These are phyloP conservation scores for Ascochyta koolunga DNA, from an alignment of 2,329 filamentous ascomycete genomes.

Conservation along the genomic window DNA sequence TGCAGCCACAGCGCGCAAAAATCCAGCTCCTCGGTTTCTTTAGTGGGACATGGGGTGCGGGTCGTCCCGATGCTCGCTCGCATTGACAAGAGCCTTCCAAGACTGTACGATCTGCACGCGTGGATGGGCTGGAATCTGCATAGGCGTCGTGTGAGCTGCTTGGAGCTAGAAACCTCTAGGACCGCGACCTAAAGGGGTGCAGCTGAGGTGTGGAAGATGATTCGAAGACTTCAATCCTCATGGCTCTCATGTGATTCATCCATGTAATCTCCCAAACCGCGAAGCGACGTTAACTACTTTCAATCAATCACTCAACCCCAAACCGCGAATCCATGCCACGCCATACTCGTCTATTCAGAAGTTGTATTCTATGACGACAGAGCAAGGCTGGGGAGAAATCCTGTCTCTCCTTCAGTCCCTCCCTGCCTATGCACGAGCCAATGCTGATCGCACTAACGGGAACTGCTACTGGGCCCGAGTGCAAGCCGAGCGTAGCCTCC, in stretches of 20 bases:
- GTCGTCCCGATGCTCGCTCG: conserved; percentile 12
- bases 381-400: not conserved
- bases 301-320: too few relatives aligned
- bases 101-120: conserved; percentile 9
- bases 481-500: not conserved
- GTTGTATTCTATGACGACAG: not conserved
- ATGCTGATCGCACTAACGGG: not conserved
- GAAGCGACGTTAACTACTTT: too few relatives aligned
- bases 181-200: not conserved
- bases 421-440: too few relatives aligned
- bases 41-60: conserved; percentile 7
- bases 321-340: not conserved
- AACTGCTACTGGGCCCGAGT: conserved; percentile 1
- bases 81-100: not conserved
- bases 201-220: not conserved
- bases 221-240: not conserved
- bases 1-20: conserved; percentile 1
- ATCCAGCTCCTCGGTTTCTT: not conserved
- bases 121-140: not conserved
- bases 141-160: not conserved
- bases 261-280: too few relatives aligned
- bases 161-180: not conserved
- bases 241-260: not conserved
- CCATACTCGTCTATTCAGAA: not conserved
- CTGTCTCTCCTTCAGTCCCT: not conserved